Conservation (phyloP, 2,329 filamentous ascomycete species). For the Septoria petroselini region DNA sequence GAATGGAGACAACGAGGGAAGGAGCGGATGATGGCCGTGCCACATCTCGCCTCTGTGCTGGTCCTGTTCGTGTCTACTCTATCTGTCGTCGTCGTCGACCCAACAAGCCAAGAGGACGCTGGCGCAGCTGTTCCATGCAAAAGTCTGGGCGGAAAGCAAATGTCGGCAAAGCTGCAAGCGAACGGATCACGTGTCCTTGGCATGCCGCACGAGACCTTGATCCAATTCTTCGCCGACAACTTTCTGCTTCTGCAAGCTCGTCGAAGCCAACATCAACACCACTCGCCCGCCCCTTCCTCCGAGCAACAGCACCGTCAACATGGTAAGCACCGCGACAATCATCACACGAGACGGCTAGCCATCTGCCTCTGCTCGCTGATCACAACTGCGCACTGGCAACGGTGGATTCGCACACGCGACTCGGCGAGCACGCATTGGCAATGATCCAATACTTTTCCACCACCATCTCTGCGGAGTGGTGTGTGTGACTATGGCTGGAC, state of each 20-base stretch:
- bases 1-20: too few relatives aligned
- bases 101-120: too few relatives aligned
- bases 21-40: too few relatives aligned
- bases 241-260: slow-evolving; percentile 18
- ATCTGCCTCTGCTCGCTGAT: slow-evolving; percentile 30
- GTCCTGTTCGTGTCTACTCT: too few relatives aligned
- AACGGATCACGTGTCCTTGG: not conserved
- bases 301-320: slow-evolving; percentile 22
- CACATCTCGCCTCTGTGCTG: too few relatives aligned
- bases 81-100: too few relatives aligned
- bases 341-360: slow-evolving; percentile 16
- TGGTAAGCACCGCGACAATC: slow-evolving; percentile 25
- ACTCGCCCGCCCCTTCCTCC: slow-evolving; percentile 10
- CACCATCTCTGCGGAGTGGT: slow-evolving; percentile 29
- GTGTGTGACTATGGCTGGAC: slow-evolving; percentile 52
- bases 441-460: slow-evolving; percentile 24
- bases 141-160: too few relatives aligned
- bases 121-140: too few relatives aligned
- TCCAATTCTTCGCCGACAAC: slow-evolving; percentile 7
- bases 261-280: slow-evolving; percentile 14
- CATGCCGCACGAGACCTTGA: slow-evolving; percentile 9
- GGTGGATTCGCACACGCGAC: slow-evolving; percentile 16
- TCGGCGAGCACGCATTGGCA: slow-evolving; percentile 27
- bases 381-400: slow-evolving; percentile 12
- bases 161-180: too few relatives aligned